Conservation (phyloP, 306 rosid genomes). For the Vicia faba region DNA sequence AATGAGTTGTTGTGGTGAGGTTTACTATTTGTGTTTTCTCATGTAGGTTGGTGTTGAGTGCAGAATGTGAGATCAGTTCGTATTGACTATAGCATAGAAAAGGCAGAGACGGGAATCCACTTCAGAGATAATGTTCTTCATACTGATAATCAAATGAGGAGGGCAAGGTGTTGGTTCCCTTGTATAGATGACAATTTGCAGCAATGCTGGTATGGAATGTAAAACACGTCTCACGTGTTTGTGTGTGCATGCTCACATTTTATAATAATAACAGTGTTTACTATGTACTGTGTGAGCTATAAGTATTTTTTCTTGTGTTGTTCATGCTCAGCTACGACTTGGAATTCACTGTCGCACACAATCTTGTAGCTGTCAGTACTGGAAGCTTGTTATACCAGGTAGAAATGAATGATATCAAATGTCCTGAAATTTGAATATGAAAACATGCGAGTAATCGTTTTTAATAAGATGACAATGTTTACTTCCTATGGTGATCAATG, state of each 20-base stretch:
- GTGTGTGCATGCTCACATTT: slow-evolving; percentile 23
- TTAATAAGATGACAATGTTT: slow-evolving; percentile 22
- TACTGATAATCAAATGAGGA: slow-evolving; percentile 87
- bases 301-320: slow-evolving; percentile 33
- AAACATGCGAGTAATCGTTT: slow-evolving; percentile 20
- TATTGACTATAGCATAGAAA: slow-evolving; percentile 86
- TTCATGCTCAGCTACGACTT: slow-evolving; percentile 77
- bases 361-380: slow-evolving; percentile 86
- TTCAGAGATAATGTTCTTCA: slow-evolving; percentile 62
- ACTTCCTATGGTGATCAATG: slow-evolving; percentile 8
- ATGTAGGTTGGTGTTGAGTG: slow-evolving; percentile 74
- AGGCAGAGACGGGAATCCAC: slow-evolving; percentile 79
- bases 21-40: slow-evolving; percentile 64
- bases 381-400: slow-evolving; percentile 95
- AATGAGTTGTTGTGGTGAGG: slow-evolving; percentile 54
- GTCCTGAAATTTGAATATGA: slow-evolving; percentile 23
- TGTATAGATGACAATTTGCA: slow-evolving; percentile 86
- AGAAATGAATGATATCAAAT: slow-evolving; percentile 34
- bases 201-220: slow-evolving; percentile 65
- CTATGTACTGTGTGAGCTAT: neutral
- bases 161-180: slow-evolving; percentile 95
- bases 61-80: slow-evolving; percentile 92
- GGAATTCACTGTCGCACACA: slow-evolving; percentile 90
- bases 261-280: neutral
- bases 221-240: neutral